Evolutionary conservation across 495 filamentous ascomycete species (phyloP).

Genomic region (Hyphodiscus hymeniophilus): DNA sequence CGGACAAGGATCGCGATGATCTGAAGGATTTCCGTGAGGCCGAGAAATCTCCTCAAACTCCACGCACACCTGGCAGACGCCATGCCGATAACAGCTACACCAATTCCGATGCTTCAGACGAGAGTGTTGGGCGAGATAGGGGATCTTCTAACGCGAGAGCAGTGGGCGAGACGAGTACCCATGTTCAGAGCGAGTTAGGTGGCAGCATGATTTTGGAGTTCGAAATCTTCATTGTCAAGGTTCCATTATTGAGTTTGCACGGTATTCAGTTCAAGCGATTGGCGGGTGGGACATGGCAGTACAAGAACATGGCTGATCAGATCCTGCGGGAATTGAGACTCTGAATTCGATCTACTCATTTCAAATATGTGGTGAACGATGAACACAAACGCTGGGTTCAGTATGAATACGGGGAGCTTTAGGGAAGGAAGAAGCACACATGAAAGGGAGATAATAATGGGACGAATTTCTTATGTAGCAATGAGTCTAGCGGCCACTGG

Average conservation of each 20-base stretch:
- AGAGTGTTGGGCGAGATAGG: conserved; percentile 46
- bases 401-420: too few species aligned
- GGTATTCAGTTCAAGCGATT: conserved; percentile 99
- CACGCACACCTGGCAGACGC: conserved; percentile 30
- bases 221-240: conserved; percentile 96
- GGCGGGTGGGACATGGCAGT: conserved; percentile 93
- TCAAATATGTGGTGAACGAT: neutral
- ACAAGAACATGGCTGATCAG: conserved; percentile 93
- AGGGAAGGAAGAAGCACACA: neutral
- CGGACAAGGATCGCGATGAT: conserved; percentile 54
- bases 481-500: too few species aligned
- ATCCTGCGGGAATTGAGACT: conserved; percentile 84
- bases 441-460: neutral
- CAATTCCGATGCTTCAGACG: conserved; percentile 73
- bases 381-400: too few species aligned
- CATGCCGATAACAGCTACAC: conserved; percentile 63
- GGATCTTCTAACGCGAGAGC: conserved; percentile 36
- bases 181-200: conserved; percentile 79
- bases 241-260: conserved; percentile 85
- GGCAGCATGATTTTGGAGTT: conserved; percentile 76
- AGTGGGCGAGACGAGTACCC: conserved; percentile 74
- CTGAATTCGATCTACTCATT: conserved; percentile 27
- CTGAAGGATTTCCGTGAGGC: conserved; percentile 48
- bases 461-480: too few species aligned
- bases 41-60: conserved; percentile 38